Evolutionary conservation across 2,329 filamentous ascomycete species (phyloP).

Genomic region (Coleophoma cylindrospora): DNA sequence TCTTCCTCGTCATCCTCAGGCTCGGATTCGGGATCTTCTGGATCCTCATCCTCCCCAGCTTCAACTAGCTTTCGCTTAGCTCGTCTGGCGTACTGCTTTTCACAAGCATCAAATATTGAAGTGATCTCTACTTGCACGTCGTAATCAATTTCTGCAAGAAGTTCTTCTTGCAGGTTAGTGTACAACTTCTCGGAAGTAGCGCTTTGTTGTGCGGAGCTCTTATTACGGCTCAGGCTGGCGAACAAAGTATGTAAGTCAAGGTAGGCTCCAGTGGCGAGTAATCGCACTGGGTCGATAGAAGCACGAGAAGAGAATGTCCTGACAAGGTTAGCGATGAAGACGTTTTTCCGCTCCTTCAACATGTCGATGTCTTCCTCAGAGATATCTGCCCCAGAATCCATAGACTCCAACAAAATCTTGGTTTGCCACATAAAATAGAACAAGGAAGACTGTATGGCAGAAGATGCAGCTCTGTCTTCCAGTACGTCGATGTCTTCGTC

Average conservation of each 20-base stretch:
- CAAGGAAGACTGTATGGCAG: constrained; percentile 69
- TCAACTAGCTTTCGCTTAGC: constrained; percentile 57
- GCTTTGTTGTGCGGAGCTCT: constrained; percentile 37
- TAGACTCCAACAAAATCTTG: constrained; percentile 48
- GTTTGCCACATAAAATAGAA: constrained; percentile 98
- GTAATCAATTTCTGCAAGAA: constrained; percentile 65
- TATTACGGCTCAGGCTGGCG: constrained; percentile 57
- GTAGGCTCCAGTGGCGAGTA: constrained; percentile 69
- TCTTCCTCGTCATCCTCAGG: constrained; percentile 52
- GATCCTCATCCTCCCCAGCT: constrained; percentile 68
- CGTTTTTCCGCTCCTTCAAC: constrained; percentile 48
- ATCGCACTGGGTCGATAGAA: constrained; percentile 71
- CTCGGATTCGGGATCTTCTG: constrained; percentile 58
- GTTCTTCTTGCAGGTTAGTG: constrained; percentile 37
- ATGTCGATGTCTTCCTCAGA: constrained; percentile 54
- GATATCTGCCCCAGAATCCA: constrained; percentile 50
- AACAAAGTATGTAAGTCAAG: constrained; percentile 82
- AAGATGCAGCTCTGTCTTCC: constrained; percentile 74
- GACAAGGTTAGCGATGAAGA: constrained; percentile 59
- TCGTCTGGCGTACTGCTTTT: constrained; percentile 73
- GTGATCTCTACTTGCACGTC: constrained; percentile 62
- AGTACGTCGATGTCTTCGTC: constrained; percentile 68
- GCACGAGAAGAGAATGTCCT: constrained; percentile 63
- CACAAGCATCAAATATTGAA: constrained; percentile 71
- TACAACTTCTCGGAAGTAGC: constrained; percentile 28